A percentile compares a stretch with the other conserved stretches of the same genome.
Evolutionary conservation across 2,329 filamentous ascomycete species (phyloP).

Genomic region (Ascochyta clinopodiicola): DNA sequence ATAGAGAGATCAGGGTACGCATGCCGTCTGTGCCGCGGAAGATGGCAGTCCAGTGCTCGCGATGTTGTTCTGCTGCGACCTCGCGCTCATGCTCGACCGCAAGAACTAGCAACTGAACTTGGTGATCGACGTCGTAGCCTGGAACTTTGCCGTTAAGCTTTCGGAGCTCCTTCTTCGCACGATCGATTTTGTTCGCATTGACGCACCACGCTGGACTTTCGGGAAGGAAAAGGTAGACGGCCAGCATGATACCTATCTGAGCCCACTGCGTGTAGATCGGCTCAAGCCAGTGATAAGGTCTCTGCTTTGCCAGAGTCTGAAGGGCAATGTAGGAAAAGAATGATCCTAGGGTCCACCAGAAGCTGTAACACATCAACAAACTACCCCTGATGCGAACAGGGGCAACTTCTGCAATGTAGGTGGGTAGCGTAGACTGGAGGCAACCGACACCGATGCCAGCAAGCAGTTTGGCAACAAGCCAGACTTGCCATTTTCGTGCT

Average conservation of each 20-base stretch:
- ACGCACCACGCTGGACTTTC: conserved; percentile 50
- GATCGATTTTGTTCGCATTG: conserved; percentile 13
- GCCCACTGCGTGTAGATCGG: conserved; percentile 47
- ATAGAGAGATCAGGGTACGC: conserved; percentile 48
- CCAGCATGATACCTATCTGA: conserved; percentile 51
- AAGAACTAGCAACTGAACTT: background rate
- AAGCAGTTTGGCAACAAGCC: background rate
- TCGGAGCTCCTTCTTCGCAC: conserved; percentile 40
- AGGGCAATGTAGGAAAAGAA: conserved; percentile 54
- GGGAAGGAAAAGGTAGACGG: conserved; percentile 50
- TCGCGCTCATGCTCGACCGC: conserved; percentile 40
- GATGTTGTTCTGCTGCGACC: conserved; percentile 35
- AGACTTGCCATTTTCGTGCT: background rate
- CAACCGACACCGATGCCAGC: background rate
- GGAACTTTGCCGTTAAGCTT: conserved; percentile 28
- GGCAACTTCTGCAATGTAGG: conserved; percentile 53
- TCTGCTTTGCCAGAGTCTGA: conserved; percentile 35
- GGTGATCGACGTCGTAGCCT: conserved; percentile 2
- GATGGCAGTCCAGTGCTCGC: conserved; percentile 38
- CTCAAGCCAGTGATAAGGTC: background rate
- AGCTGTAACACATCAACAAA: conserved; percentile 39
- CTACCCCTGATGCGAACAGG: conserved; percentile 52
- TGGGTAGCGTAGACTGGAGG: conserved; percentile 42
- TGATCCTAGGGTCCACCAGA: conserved; percentile 54
- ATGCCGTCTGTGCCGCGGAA: conserved; percentile 50